phyloP scores from a whole-genome alignment of 106 monocot species.

The Acanthochlamys bracteata region DNA sequence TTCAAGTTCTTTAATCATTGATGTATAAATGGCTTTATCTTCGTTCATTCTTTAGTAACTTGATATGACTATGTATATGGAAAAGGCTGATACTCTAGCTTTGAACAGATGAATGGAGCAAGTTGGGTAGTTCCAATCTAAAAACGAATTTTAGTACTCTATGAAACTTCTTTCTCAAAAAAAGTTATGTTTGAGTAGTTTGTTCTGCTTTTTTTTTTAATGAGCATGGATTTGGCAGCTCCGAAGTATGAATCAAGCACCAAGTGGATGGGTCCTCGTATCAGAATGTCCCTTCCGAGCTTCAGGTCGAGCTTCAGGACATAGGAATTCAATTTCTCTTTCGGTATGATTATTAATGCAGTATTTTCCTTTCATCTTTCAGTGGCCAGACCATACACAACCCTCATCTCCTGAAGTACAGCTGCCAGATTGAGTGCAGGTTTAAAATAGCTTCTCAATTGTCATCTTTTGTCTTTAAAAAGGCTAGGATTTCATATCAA shows the following conservation, averaged over 20 bases:
- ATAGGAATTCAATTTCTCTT: neutral
- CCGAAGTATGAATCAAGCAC: slow-evolving; percentile 25
- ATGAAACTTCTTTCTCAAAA: neutral
- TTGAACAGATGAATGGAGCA: no score
- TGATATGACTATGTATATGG: no score
- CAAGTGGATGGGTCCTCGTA: slow-evolving; percentile 51
- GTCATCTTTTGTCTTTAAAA: neutral
- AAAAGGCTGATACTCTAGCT: no score
- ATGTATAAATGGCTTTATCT: no score
- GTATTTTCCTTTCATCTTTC: slow-evolving; percentile 16
- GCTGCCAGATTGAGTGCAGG: slow-evolving; percentile 92
- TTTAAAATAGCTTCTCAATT: slow-evolving; percentile 9
- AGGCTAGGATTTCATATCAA: neutral
- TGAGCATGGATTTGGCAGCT: slow-evolving; percentile 31
- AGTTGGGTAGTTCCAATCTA: no score
- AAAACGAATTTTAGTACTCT: neutral
- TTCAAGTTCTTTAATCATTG: no score
- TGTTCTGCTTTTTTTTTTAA: slow-evolving; percentile 6
- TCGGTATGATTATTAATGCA: neutral
- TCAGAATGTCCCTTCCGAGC: slow-evolving; percentile 92
- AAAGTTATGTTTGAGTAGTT: neutral
- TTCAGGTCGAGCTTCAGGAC: slow-evolving; percentile 48
- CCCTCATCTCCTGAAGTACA: slow-evolving; percentile 77
- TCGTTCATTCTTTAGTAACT: no score
- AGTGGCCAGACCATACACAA: slow-evolving; percentile 75